Base-by-base conservation (phyloP, 169 alveolate genomes). In the Theileria equi region DNA sequence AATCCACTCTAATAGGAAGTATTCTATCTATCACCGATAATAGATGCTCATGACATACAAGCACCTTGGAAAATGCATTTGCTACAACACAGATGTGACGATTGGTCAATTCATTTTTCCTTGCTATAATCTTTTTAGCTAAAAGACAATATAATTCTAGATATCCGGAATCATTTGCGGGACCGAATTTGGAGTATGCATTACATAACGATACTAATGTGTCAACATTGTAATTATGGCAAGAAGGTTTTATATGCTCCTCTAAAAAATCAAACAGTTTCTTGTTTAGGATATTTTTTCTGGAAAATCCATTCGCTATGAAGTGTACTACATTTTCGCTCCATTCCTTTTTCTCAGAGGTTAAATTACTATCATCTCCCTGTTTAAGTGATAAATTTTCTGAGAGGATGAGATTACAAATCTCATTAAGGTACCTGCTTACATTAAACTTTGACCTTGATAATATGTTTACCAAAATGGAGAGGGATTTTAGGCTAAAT, bases 181-280 rank as follows among this genome's bases (percentile, higher is more conserved):
- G 53, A 19, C 80, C 80, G 59, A 77, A 67, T 29, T 77, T 77
- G 35, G 86, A 67, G 58, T 28, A 77, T 4, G 86, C 80, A 29
- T 65, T 77, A 41, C 71, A 10, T 1, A 74, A 35, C 2, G 79
- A 74, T 4, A 55, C 78, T 21, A 74, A 13, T 16, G 59, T 64
- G 40, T 74, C 79, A 0, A 74, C 48, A 38, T 38, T 62, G 45
- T 74, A 74, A 25, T 32, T 60, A 0, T 29, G 34, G 31, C 63
- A 74, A 4, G 63, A 7, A 4, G 26, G 67, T 21, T 23, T 8
- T 8, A 74, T 53, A 19, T 28, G 21, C 5, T 50, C 47, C 0
- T 45, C 40, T 10, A 74, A 25, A 28, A 23, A 10, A 54, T 74
- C 70, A 36, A 74, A 74, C 23, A 74, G 53, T 23, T 6, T 29